Base-by-base conservation (phyloP, 139 green algal genomes). In the Chlamydomonas schloesseri region DNA sequence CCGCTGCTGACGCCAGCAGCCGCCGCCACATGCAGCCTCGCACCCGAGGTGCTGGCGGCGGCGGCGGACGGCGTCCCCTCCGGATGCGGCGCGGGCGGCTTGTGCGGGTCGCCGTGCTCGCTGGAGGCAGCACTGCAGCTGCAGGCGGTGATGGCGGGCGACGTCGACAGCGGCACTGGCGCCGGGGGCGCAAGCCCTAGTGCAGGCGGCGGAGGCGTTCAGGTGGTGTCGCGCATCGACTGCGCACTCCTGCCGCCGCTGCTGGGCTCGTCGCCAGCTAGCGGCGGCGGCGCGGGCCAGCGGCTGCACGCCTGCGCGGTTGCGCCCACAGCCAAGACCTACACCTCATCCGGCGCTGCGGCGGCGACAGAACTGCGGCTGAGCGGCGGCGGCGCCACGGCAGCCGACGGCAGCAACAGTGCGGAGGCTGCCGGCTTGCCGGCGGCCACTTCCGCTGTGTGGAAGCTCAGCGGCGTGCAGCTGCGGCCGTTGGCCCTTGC, bases 71-170 rank as follows among this genome's bases (percentile, higher is more conserved):
- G n/a, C 47, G 0, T 50, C 42, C 42, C 6, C 42, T 50, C 42
- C 42, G 42, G 42, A 8, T 50, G 42, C 8, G 42, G 42, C 42
- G 78, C 37, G 15, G 78, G 78, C 18, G 78, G 79, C 67, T 0
- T 85, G 17, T 69, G 77, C 23, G 79, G 79, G 31, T 21, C 36
- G 33, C 79, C 79, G 6, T 37, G 50, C 50, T n/a, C 67, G 0
- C 79, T 85, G 31, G 79, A 85, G 64, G 67, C 67, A 14, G 47
- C 67, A 0, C 60, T 85, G 65, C 79, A 85, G 79, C 79, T 85
- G 18, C 79, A 76, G 31, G 79, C 46, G 20, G 47, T 68, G 65
- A 11, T 13, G 37, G 26, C 64, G 58, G 64, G 10, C 11, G 24
- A 37, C 37, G 13, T 4, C 42, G 8, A 5, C 58, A 6, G 34